phyloP scores from a whole-genome alignment of 495 filamentous ascomycete genomes.

The Rostrohypoxylon terebratum region DNA sequence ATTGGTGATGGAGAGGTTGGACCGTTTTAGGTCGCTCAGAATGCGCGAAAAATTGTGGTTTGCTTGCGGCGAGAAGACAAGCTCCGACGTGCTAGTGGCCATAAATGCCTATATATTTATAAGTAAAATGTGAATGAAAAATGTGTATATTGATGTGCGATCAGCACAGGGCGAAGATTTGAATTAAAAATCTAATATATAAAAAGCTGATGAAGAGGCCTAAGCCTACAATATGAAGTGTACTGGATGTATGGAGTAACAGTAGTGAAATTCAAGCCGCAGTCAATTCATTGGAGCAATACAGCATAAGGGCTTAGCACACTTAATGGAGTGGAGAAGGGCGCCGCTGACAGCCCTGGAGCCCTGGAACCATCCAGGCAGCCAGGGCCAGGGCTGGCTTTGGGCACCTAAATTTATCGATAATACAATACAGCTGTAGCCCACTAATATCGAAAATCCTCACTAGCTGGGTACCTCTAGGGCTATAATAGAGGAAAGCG shows the following conservation, averaged over 20 bases:
- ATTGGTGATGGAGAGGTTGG: slow-evolving; percentile 82
- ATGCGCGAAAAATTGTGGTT: slow-evolving; percentile 66
- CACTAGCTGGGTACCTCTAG: background rate
- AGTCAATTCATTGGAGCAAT: background rate
- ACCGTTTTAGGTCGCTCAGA: slow-evolving; percentile 71
- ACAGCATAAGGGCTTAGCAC: background rate
- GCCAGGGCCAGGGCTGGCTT: no score
- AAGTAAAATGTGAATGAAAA: background rate
- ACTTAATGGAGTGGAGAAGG: background rate
- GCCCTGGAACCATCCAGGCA: no score
- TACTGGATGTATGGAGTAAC: no score
- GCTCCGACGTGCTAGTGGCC: slow-evolving; percentile 52
- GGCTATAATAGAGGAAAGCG: no score
- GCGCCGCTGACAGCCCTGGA: background rate
- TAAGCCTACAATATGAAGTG: no score
- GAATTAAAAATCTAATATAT: background rate
- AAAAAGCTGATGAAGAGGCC: no score
- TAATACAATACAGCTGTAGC: no score
- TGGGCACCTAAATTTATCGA: background rate
- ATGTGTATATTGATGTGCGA: background rate
- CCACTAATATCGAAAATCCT: background rate
- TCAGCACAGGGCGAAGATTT: background rate
- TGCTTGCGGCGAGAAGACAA: slow-evolving; percentile 63
- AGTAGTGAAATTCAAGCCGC: background rate
- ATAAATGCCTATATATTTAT: slow-evolving; percentile 10